Base-by-base conservation (phyloP, 2,329 filamentous ascomycete genomes). In the Pyricularia sp. region DNA sequence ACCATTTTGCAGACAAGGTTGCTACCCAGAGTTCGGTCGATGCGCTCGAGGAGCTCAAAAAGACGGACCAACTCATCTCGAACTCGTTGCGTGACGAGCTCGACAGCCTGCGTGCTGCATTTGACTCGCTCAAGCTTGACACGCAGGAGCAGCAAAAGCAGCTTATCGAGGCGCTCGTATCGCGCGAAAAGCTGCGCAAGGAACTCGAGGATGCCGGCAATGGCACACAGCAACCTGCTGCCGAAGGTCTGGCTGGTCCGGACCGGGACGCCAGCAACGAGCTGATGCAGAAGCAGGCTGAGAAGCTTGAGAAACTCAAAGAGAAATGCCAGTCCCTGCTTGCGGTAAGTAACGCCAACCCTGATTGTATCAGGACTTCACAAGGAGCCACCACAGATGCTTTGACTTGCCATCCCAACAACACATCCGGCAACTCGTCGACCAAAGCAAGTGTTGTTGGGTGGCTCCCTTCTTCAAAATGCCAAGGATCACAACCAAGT, bases 271-370 rank as follows among this genome's bases (percentile, higher is more conserved):
- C 68, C 67, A 40, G 71, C 70, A 67, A 70, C 4, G 77, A 78
- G 59, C 71, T 74, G 61, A 70, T 74, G 65, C 75, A 73, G 67
- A 82, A 81, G 73, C 70, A 73, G 62, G 72, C 71, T 66, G 83
- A 84, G 70, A 83, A 84, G 76, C 79, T 83, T 66, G 82, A 84
- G 70, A 85, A 85, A 75, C 77, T 86, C 61, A 80, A 82, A 61
- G 74, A 57, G 53, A 57, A 57, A 22, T 57, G 53, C 53, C 53
- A 57, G 13, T 57, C 53, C 16, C 53, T 57, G 22, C 53, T 57
- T 16, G 22, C 53, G 53, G 53, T 57, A 26, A 57, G 53, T 57
- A n/a, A 13, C 6, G 8, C 22, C 9, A 26, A 24, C 22, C 16
- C 22, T 2, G 53, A 0, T 9, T 24, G 22, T 57, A 57, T 4